Conservation (phyloP, 1,139 yeast genomes). For the Candida sp. region DNA sequence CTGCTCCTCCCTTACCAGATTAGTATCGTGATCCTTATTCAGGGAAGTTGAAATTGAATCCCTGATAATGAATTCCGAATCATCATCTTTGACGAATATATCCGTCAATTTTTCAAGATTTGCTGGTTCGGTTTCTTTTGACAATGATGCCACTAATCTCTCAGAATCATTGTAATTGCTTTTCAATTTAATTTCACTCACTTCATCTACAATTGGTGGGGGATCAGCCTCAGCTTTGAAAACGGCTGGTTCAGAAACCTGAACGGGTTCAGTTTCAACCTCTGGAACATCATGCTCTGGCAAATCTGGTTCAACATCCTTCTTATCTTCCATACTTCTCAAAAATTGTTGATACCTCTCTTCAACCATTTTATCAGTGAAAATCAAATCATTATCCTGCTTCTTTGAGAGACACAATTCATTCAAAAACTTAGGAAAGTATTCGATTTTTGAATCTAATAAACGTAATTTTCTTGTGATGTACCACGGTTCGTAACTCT, state of each 20-base stretch:
- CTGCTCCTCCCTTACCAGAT: constrained; percentile 2
- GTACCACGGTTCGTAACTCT: constrained; percentile 1
- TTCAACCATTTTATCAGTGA: too few relatives aligned
- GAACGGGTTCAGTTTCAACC: too few relatives aligned
- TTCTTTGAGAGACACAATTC: too few relatives aligned
- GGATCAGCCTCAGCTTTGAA: background rate
- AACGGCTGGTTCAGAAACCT: background rate
- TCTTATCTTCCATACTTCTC: too few relatives aligned
- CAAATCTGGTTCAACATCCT: too few relatives aligned
- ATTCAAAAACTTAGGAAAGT: too few relatives aligned
- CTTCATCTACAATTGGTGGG: background rate
- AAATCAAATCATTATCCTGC: too few relatives aligned
- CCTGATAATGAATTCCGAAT: constrained; percentile 9
- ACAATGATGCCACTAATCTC: constrained; percentile 14
- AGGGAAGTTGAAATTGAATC: constrained; percentile 20
- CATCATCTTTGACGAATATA: constrained; percentile 5
- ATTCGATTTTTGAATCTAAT: too few relatives aligned
- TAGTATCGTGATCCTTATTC: constrained; percentile 5
- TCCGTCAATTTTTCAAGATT: constrained; percentile 9
- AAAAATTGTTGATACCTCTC: too few relatives aligned
- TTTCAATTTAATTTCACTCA: constrained; percentile 1
- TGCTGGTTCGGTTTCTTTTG: constrained; percentile 11
- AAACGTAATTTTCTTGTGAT: too few relatives aligned
- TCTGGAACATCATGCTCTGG: too few relatives aligned
- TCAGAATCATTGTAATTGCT: constrained; percentile 21